phyloP scores from a whole-genome alignment of 2,329 filamentous ascomycete species.

The Hymenoscyphus scutula region DNA sequence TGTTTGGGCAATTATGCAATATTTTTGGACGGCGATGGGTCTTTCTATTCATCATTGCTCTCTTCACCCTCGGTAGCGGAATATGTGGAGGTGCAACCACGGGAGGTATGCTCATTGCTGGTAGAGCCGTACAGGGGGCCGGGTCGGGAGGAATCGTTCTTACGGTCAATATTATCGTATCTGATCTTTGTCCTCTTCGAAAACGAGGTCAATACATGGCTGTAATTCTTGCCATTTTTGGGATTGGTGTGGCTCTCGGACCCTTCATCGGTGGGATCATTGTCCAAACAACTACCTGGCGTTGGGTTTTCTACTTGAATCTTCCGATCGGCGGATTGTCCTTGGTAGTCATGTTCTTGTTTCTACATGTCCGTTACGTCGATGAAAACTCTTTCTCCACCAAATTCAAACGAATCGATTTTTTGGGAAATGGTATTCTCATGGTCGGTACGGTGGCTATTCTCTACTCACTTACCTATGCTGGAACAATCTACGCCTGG shows the following conservation, averaged over 20 bases:
- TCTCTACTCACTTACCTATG: constrained; percentile 38
- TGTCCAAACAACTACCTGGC: constrained; percentile 32
- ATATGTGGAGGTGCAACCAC: too few relatives aligned
- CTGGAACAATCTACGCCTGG: constrained; percentile 12
- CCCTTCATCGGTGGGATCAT: not conserved
- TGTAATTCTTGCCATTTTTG: not conserved
- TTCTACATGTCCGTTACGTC: constrained; percentile 8
- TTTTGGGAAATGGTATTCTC: constrained; percentile 43
- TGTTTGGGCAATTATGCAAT: constrained; percentile 1
- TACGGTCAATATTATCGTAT: not conserved
- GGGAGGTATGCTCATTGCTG: constrained; percentile 48
- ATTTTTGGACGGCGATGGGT: constrained; percentile 42
- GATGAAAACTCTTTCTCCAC: not conserved
- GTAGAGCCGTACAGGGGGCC: constrained; percentile 45
- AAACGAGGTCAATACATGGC: constrained; percentile 2
- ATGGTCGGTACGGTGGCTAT: constrained; percentile 41
- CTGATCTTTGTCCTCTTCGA: not conserved
- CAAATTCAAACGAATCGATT: constrained; percentile 40
- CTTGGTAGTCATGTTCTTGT: constrained; percentile 7
- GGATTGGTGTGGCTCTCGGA: not conserved
- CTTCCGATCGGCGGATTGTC: constrained; percentile 17
- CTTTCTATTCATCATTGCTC: constrained; percentile 41
- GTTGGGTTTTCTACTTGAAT: constrained; percentile 56
- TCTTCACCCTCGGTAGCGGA: constrained; percentile 53
- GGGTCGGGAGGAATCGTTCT: not conserved